Evolutionary conservation across 768 basidiomycete genomes (phyloP).

Genomic region (Suillus cothurnatus): DNA sequence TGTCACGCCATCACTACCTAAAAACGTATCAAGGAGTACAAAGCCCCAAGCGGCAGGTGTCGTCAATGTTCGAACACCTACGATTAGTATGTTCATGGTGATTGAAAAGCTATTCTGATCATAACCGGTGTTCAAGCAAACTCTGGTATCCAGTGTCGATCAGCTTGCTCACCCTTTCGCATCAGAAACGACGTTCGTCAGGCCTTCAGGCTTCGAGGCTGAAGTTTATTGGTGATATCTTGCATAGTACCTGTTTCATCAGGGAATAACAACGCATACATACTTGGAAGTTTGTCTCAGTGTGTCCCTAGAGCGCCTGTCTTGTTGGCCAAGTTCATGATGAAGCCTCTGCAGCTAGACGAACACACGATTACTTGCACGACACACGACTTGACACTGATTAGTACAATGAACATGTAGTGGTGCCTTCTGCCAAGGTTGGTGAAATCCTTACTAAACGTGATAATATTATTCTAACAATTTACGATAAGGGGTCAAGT

Average conservation of each 20-base stretch:
- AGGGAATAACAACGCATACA: neutral
- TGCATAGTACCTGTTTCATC: neutral
- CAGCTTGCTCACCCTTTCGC: neutral
- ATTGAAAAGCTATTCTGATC: no score
- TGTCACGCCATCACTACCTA: no score
- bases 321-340: neutral
- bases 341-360: neutral
- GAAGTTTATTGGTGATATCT: neutral
- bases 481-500: constrained; percentile 6
- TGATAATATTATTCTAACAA: neutral
- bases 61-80: neutral
- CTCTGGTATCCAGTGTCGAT: neutral
- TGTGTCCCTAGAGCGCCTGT: neutral
- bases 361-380: neutral
- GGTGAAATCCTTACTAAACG: neutral
- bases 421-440: neutral
- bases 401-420: neutral
- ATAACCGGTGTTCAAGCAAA: neutral
- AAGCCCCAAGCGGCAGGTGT: no score
- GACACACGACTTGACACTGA: neutral
- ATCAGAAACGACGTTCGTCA: neutral
- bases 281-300: neutral
- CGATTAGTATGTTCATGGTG: neutral
- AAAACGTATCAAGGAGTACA: no score
- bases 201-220: neutral